A percentile compares a stretch with the other conserved stretches of the same genome.
These are phyloP conservation scores for Crataegus laevigata DNA, from an alignment of 306 rosid genomes.

Conservation along the genomic window DNA sequence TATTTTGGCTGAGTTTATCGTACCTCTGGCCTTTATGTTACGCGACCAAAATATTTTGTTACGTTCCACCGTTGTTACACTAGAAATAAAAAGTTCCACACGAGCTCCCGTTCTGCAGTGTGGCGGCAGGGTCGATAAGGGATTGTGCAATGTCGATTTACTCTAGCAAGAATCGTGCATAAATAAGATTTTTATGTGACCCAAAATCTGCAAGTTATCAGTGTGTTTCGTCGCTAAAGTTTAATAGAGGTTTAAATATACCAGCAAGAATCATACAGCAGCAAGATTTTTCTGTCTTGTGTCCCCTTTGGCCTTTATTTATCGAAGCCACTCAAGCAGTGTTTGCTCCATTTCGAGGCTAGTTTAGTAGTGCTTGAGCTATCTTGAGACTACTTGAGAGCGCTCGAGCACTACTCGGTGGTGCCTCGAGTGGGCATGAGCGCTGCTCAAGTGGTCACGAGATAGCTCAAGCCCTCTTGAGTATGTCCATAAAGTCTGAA, in stretches of 20 bases:
- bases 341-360: not conserved
- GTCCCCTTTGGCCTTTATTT: not conserved
- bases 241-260: not conserved
- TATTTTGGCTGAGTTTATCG: too few species aligned
- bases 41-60: too few species aligned
- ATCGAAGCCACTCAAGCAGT: not conserved
- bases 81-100: too few species aligned
- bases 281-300: not conserved
- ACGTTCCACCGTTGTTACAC: too few species aligned
- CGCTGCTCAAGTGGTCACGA: not conserved
- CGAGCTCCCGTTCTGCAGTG: too few species aligned
- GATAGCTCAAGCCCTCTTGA: too few species aligned
- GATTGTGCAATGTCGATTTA: not conserved
- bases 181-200: not conserved
- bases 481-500: too few species aligned
- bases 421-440: not conserved
- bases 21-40: too few species aligned
- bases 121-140: too few species aligned
- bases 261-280: not conserved
- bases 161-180: not conserved
- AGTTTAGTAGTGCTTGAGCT: too few species aligned
- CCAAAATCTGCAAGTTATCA: constrained; percentile 1
- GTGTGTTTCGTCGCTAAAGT: not conserved
- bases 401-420: not conserved
- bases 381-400: too few species aligned